phyloP scores from a whole-genome alignment of 192 early-diverging fungal genomes.

The Entomortierella chlamydospora region DNA sequence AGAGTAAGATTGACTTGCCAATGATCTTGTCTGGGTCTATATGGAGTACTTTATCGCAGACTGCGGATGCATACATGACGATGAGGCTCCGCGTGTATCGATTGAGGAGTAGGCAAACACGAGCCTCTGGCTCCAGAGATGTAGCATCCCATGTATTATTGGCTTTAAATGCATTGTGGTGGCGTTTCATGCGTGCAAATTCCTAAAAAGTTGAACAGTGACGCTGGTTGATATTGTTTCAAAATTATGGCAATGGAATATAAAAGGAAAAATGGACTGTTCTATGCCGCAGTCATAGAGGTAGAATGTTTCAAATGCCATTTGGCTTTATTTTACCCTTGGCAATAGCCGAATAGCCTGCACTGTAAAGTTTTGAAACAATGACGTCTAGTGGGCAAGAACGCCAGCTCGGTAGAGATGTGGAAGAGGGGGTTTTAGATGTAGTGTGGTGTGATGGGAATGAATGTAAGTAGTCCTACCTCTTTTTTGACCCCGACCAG shows the following conservation, averaged over 20 bases:
- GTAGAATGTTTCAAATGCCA: no score
- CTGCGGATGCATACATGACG: slow-evolving; percentile 36
- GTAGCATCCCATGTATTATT: slow-evolving; percentile 11
- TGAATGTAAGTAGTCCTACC: slow-evolving; percentile 7
- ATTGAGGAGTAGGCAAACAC: slow-evolving; percentile 45
- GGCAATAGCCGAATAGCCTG: background rate
- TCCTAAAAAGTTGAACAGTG: no score
- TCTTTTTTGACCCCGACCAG: slow-evolving; percentile 15
- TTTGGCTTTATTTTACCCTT: no score
- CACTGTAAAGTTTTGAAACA: no score
- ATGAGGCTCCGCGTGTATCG: slow-evolving; percentile 17
- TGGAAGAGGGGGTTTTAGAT: no score
- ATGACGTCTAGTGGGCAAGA: no score
- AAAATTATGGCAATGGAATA: no score
- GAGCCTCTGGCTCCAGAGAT: slow-evolving; percentile 17
- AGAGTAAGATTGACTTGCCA: slow-evolving; percentile 30
- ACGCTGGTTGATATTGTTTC: no score
- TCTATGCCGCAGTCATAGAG: no score
- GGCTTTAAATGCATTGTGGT: slow-evolving; percentile 19
- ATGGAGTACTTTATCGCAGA: slow-evolving; percentile 9
- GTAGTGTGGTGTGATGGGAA: no score
- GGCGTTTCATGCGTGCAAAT: slow-evolving; percentile 9
- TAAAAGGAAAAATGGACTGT: no score
- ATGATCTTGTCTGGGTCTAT: slow-evolving; percentile 11
- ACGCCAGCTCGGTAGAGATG: no score